Evolutionary conservation across 2,329 filamentous ascomycete genomes (phyloP).

Genomic region (Alternaria conjuncta): DNA sequence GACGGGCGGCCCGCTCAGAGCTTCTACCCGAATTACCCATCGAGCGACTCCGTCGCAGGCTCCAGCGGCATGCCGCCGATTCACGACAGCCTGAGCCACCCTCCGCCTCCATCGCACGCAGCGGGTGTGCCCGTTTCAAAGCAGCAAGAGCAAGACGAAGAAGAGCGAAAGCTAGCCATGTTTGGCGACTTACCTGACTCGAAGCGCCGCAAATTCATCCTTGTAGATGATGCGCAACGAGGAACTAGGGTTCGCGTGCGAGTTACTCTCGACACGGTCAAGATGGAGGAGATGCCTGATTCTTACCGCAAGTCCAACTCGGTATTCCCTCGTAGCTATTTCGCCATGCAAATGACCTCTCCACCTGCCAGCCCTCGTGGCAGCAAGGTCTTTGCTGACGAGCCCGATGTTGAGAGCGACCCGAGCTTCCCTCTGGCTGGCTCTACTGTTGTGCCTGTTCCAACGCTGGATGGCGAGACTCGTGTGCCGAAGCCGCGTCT

Average conservation of each 20-base stretch:
- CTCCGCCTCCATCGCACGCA: conserved; percentile 50
- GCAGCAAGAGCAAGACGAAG: conserved; percentile 60
- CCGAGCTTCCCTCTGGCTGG: conserved; percentile 51
- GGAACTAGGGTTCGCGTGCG: conserved; percentile 84
- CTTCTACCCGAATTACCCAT: conserved; percentile 75
- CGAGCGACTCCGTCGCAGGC: conserved; percentile 60
- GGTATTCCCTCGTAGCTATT: conserved; percentile 90
- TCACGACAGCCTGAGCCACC: conserved; percentile 62
- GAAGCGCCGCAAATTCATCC: conserved; percentile 94
- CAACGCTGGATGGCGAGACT: conserved; percentile 71
- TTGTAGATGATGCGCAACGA: conserved; percentile 83
- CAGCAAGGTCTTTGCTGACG: conserved; percentile 76
- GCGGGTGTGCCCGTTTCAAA: conserved; percentile 53
- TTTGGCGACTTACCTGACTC: conserved; percentile 89
- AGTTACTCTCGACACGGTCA: conserved; percentile 89
- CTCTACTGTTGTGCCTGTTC: conserved; percentile 56
- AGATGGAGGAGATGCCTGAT: conserved; percentile 95
- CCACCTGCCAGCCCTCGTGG: conserved; percentile 78
- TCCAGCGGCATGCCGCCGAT: conserved; percentile 69
- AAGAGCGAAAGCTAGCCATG: conserved; percentile 70
- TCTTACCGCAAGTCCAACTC: conserved; percentile 90
- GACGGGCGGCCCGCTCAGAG: conserved; percentile 77
- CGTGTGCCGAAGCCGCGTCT: conserved; percentile 79
- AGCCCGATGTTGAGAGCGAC: conserved; percentile 53
- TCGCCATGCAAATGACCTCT: conserved; percentile 90